These are phyloP conservation scores for Acacia concinna DNA, from an alignment of 331 rosid species.

Conservation along the genomic window DNA sequence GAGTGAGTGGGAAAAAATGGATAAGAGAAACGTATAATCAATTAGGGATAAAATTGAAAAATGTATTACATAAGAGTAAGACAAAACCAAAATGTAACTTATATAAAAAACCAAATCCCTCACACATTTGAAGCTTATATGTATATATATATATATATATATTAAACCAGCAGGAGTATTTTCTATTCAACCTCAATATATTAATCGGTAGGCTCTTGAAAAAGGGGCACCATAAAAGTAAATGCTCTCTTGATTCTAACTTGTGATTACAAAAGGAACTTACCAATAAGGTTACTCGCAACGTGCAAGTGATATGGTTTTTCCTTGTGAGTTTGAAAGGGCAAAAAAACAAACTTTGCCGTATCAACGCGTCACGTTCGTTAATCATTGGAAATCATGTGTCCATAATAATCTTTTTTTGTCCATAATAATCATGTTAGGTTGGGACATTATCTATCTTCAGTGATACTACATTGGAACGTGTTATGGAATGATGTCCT, in stretches of 20 bases:
- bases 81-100: no score
- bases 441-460: not conserved
- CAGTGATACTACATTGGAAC: not conserved
- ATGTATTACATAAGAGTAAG: no score
- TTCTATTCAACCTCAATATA: not conserved
- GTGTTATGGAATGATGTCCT: not conserved
- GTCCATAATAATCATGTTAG: not conserved
- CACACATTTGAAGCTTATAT: no score
- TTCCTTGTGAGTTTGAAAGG: not conserved
- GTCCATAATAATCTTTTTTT: not conserved
- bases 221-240: not conserved
- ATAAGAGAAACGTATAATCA: no score
- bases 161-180: no score
- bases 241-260: not conserved
- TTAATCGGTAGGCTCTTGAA: not conserved
- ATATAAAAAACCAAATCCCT: no score
- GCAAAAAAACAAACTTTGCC: not conserved
- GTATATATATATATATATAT: no score
- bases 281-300: not conserved
- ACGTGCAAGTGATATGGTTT: not conserved
- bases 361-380: not conserved
- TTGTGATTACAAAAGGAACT: not conserved
- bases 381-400: not conserved
- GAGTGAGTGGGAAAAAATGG: no score
- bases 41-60: no score